Base-by-base conservation (phyloP, 345 rosid genomes). In the Cochlearia excelsa region DNA sequence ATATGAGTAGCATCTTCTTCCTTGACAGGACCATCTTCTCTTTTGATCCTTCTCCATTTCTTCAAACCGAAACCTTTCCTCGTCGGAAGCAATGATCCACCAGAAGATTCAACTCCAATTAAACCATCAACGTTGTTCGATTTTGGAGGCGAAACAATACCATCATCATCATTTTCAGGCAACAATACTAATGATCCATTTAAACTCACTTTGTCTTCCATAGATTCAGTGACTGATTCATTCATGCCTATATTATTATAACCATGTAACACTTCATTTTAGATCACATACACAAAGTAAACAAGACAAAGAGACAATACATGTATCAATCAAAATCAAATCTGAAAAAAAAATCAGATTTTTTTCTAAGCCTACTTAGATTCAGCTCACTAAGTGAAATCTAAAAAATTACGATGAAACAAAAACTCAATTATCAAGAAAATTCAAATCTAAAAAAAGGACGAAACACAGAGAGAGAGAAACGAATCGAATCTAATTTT, bases 31-130 rank as follows among this genome's bases (percentile, higher is more conserved):
- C 68, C 47, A 61, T 80, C 85, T 74, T 80, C 85, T 74, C 99
- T 79, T 75, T 74, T 87, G 59, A 89, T 82, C 46, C 99, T 77
- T 79, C 87, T 80, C 99, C 99, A 93, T 74, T 86, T 93, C 86
- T 77, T 93, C 79, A 93, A 70, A 3, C 99, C 95, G 29, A 64
- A 81, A 16, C 99, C 97, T 79, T 82, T 93, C 4, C 68, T 52
- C 0, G 56, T 50, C 3, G 73, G 61, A 57, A 79, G 69, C 10
- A 77, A 68, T 33, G 61, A 47, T 38, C 53, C 69, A 48, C 26
- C 47, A 3, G 81, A 74, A 55, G 90, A 80, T 16, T 68, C 67
- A 48, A 37, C 71, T 2, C 54, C 53, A 26, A 30, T 54, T 16
- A 31, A 35, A 46, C 23, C 16, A 16, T 28, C 75, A 44, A 45